A percentile compares a stretch with the other conserved stretches of the same genome.
These are phyloP conservation scores for Neolentinus lepideus DNA, from an alignment of 1,284 basidiomycete species.

Conservation along the genomic window DNA sequence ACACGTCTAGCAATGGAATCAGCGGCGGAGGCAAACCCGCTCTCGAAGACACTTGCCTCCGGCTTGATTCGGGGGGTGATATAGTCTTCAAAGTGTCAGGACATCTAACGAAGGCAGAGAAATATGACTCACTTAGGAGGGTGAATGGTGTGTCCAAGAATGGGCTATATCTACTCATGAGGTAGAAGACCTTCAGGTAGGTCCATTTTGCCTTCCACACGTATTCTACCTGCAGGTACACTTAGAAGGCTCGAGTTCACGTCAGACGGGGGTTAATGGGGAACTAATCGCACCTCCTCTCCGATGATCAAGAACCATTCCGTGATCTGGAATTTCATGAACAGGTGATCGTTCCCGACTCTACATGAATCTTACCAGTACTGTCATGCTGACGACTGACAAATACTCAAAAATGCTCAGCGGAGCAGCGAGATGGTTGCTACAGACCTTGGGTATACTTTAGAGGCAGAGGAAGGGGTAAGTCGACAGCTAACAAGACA, in stretches of 20 bases:
- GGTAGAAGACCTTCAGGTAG: background rate
- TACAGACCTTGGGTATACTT: background rate
- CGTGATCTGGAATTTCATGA: background rate
- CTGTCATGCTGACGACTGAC: background rate
- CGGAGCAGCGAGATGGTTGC: background rate
- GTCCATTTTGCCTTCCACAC: background rate
- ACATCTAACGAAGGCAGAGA: too few species aligned
- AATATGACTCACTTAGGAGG: background rate
- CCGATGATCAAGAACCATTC: background rate
- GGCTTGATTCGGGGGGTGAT: background rate
- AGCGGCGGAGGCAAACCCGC: background rate
- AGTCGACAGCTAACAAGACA: background rate
- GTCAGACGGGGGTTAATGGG: background rate
- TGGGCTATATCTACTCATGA: background rate
- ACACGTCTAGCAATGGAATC: background rate
- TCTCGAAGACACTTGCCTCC: background rate
- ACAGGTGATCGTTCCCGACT: background rate
- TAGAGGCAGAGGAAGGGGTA: background rate
- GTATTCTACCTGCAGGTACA: background rate
- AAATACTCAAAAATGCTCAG: background rate
- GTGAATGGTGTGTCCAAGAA: background rate
- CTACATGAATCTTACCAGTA: background rate
- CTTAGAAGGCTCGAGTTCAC: background rate
- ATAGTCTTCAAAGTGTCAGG: background rate
- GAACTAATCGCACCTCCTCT: background rate